Base-by-base conservation (phyloP, 768 basidiomycete species). In the Fistulinella prunicolor region DNA sequence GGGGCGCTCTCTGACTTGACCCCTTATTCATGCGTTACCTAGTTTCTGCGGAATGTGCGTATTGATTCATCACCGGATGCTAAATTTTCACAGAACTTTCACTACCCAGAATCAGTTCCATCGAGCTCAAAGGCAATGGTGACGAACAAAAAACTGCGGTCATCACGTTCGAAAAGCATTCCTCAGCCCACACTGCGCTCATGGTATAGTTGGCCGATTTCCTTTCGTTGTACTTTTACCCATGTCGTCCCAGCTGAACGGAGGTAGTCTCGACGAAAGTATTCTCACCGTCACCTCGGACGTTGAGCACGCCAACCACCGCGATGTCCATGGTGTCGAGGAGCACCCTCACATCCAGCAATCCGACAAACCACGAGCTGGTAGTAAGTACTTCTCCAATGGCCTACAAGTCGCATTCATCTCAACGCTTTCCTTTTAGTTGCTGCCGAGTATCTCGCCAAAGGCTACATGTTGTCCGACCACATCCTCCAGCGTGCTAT, bases 381-480 rank as follows among this genome's bases (percentile, higher is more conserved):
- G 83, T 38, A 90, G 87, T 89, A 57, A 58, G 83, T 70, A 6
- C 1, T 16, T 1, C 17, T 30, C 13, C 13, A 12, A 19, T 29
- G 16, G 14, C 14, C 36, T 10, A 20, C 12, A 24, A 24, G 46
- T 26, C 13, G 9, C 3, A 26, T 42, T 48, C n/a, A n/a, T n/a
- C 30, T 47, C 17, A 59, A 17, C 34, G 21, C 29, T 14, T 4
- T 35, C 3, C 23, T 52, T 48, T 51, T 62, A 82, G 91, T 96
- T 60, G 87, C 89, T 22, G 94, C 95, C 23, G 95, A 97, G 66
- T 92, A 94, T 67, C 80, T 99, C 38, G 92, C 95, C 2, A 83
- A 81, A 61, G 96, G 95, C 2, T 97, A 98, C 70, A 60, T 61
- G 42, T 77, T 98, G 22, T 82, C 83, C 16, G 94, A 98, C 62